Percentiles rank a stretch among this genome's conserved stretches.
These are phyloP conservation scores for Nasturtium officinale DNA, from an alignment of 345 rosid genomes.

Conservation along the genomic window DNA sequence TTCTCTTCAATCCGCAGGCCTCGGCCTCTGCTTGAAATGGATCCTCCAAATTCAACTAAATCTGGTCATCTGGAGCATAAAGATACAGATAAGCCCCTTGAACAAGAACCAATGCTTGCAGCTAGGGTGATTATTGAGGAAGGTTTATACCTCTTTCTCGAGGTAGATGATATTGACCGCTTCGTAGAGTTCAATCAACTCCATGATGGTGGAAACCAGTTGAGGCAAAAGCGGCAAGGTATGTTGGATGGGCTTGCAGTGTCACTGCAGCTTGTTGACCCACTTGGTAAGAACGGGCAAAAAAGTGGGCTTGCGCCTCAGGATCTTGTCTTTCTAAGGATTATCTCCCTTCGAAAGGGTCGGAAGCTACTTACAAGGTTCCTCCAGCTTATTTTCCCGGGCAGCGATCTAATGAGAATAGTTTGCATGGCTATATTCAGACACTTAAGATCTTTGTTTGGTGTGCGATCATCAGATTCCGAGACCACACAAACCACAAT, in stretches of 20 bases:
- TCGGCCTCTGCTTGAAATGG: conserved; percentile 96
- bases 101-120: conserved; percentile 95
- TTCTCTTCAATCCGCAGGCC: conserved; percentile 97
- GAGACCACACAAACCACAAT: conserved; percentile 61
- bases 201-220: conserved; percentile 73
- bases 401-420: conserved; percentile 67
- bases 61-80: conserved; percentile 56
- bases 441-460: conserved; percentile 80
- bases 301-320: conserved; percentile 47
- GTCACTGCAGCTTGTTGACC: conserved; percentile 85
- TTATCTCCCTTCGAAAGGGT: conserved; percentile 83
- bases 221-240: conserved; percentile 67
- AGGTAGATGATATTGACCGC: conserved; percentile 90
- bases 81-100: conserved; percentile 74
- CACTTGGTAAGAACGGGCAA: conserved; percentile 65
- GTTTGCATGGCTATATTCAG: conserved; percentile 93
- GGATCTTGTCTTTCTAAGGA: conserved; percentile 68
- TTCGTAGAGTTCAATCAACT: conserved; percentile 73
- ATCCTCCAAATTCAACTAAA: conserved; percentile 60
- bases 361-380: conserved; percentile 77
- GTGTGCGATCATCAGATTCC: conserved; percentile 59
- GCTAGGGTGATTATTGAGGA: conserved; percentile 92
- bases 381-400: conserved; percentile 74
- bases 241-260: conserved; percentile 78
- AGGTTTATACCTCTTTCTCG: conserved; percentile 82